phyloP scores from a whole-genome alignment of 2,329 filamentous ascomycete species.

The Pseudogymnoascus sp. region DNA sequence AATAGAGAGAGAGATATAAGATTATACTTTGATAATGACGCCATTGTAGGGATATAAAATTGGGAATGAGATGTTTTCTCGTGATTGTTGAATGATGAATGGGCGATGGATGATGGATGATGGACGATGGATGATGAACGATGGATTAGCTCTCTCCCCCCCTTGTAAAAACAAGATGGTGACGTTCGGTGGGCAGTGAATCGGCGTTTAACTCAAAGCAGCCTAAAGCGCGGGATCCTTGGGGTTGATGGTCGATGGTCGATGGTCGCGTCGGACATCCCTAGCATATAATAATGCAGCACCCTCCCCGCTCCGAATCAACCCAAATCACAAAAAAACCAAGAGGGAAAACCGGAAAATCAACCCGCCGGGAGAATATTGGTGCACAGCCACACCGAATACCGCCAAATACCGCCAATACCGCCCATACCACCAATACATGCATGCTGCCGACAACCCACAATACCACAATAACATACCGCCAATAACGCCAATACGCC shows the following conservation, averaged over 20 bases:
- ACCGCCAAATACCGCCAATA: no score
- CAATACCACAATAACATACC: neutral
- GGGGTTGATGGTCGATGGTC: neutral
- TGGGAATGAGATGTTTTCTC: neutral
- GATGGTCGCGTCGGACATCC: neutral
- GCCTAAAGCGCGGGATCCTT: neutral
- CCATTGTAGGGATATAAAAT: neutral
- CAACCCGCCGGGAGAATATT: neutral
- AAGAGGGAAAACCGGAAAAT: neutral
- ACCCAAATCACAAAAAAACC: neutral
- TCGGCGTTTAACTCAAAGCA: neutral
- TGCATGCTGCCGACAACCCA: neutral
- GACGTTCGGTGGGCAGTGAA: neutral
- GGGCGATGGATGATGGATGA: neutral
- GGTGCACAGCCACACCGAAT: neutral
- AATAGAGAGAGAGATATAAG: neutral
- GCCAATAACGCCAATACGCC: neutral
- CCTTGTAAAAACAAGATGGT: conserved; percentile 1
- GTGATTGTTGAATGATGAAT: neutral
- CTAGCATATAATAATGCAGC: conserved; percentile 7
- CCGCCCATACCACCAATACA: neutral
- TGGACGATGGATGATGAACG: no score
- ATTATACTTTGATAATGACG: neutral
- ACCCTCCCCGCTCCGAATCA: neutral
- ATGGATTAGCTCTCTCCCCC: neutral